Evolutionary conservation across 1,139 yeast genomes (phyloP).

Genomic region (Hemisphaericaspora subhashii): DNA sequence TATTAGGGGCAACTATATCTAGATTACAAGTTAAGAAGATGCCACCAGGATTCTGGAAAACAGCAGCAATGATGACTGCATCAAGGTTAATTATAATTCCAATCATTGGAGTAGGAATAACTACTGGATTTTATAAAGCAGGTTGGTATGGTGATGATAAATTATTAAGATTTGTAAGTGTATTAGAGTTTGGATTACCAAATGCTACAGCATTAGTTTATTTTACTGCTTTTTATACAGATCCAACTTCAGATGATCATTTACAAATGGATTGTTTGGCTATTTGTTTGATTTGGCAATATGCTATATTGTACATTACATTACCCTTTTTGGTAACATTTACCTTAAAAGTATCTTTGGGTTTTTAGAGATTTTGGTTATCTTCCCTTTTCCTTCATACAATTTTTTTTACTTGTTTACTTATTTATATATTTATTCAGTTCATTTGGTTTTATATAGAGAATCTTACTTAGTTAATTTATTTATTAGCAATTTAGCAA

Average conservation of each 20-base stretch:
- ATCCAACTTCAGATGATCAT: conserved; percentile 58
- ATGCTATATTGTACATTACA: conserved; percentile 56
- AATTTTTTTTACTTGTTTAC: neutral
- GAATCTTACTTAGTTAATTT: neutral
- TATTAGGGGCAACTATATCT: conserved; percentile 85
- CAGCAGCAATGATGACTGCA: conserved; percentile 39
- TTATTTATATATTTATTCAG: neutral
- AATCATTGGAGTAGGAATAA: conserved; percentile 46
- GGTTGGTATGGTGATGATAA: conserved; percentile 55
- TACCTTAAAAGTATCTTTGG: conserved; percentile 43
- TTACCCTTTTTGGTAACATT: conserved; percentile 70
- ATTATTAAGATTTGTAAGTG: conserved; percentile 60
- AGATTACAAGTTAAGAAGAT: conserved; percentile 59
- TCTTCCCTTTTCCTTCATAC: neutral
- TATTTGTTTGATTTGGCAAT: conserved; percentile 67
- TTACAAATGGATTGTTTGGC: conserved; percentile 85
- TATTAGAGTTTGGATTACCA: conserved; percentile 77
- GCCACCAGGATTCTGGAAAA: conserved; percentile 73
- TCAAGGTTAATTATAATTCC: conserved; percentile 40
- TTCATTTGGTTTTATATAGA: too few relatives aligned
- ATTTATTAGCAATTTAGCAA: neutral
- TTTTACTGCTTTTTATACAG: conserved; percentile 80
- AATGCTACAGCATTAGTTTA: conserved; percentile 84
- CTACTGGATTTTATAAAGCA: conserved; percentile 43
- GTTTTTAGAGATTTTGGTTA: conserved; percentile 5